A percentile compares a stretch with the other conserved stretches of the same genome.
phyloP scores from a whole-genome alignment of 2,329 filamentous ascomycete species.

The Xylaria sp. region DNA sequence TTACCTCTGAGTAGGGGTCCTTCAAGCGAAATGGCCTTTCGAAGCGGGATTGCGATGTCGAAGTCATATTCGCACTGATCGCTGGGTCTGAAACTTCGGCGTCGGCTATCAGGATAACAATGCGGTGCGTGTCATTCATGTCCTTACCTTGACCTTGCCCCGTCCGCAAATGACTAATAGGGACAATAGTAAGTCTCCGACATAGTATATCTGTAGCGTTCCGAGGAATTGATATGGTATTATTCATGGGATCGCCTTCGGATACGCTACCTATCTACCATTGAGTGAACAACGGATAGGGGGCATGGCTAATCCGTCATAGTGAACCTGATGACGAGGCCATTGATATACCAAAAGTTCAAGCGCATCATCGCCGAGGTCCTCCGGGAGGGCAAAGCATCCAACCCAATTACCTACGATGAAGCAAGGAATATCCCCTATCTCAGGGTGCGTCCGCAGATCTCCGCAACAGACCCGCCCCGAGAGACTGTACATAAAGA shows the following conservation, averaged over 20 bases:
- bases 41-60: slow-evolving; percentile 30
- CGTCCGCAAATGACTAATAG: neutral
- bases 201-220: neutral
- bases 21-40: slow-evolving; percentile 34
- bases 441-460: slow-evolving; percentile 22
- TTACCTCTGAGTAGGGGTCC: slow-evolving; percentile 21
- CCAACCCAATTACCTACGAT: slow-evolving; percentile 23
- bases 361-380: slow-evolving; percentile 46
- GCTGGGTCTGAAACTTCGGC: slow-evolving; percentile 52
- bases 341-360: slow-evolving; percentile 45
- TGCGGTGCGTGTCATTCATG: neutral
- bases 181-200: neutral
- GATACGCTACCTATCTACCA: neutral
- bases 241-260: neutral
- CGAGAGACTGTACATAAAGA: neutral
- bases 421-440: slow-evolving; percentile 37
- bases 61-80: slow-evolving; percentile 27
- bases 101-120: slow-evolving; percentile 44
- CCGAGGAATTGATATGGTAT: neutral
- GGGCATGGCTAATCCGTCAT: slow-evolving; percentile 37
- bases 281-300: neutral
- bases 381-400: slow-evolving; percentile 34
- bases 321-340: slow-evolving; percentile 49
- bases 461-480: neutral
- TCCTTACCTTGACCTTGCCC: neutral